Base-by-base conservation (phyloP, 768 basidiomycete genomes). In the Lactifluus echinatus region DNA sequence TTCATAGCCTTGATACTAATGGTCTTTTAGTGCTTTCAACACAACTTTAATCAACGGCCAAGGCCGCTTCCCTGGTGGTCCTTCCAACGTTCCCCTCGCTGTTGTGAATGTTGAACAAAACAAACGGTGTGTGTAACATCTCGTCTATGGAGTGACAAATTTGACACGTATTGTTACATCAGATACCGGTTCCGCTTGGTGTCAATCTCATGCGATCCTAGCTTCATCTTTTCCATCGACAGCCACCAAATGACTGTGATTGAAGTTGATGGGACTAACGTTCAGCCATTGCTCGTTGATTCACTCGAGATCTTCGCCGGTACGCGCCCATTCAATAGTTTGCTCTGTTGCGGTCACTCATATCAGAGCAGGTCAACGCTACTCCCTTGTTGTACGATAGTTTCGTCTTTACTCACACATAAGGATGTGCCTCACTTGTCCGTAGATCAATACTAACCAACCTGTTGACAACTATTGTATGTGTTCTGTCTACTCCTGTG, bases 21-120 rank as follows among this genome's bases (percentile, higher is more conserved):
- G 2, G n/a, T 6, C 2, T 43, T 24, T n/a, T 36, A 67, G 65
- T 28, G 62, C 57, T 3, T 58, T 74, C 2, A 69, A 71, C 55
- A 54, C 73, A 2, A 73, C 73, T 0, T 61, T 79, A 15, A 77
- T 80, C 59, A 80, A 80, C 52, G 79, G 79, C 2, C 66, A 71
- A 11, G 80, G 80, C n/a, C 74, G 78, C 26, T 76, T 69, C 57
- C 40, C 37, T 8, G 61, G 60, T 2, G 63, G 65, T 23, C 58
- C 65, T 44, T 12, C 39, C 15, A 3, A 50, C 2, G 40, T 53
- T 17, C 19, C 51, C 12, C 53, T 65, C 23, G 31, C 64, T 23
- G 21, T 66, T 8, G 57, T 66, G n/a, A 60, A 51, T 26, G 65
- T 66, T 26, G 7, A 36, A 1, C 34, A 31, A 0, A 53, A 52